Evolutionary conservation across 495 filamentous ascomycete genomes (phyloP), one percentile per base, ranked within the genome.

Genomic region (Hypoxylon trugodes): DNA sequence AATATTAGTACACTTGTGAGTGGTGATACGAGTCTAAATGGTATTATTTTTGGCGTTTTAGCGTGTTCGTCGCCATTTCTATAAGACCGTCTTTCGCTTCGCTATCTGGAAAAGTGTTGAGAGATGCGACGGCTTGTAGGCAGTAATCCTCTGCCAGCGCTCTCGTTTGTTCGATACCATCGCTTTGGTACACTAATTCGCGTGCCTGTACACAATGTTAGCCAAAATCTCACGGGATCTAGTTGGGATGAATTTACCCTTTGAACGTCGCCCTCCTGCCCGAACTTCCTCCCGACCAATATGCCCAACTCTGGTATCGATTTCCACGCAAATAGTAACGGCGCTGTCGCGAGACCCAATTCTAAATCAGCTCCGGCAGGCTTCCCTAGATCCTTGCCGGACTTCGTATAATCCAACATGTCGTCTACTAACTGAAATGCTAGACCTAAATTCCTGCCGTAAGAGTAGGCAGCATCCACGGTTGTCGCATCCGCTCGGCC

Each of bases 401-500:
- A 90, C 40, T 93, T 84, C 0, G 95, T 97, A 72, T 97, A 98
- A 77, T 98, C 95, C 66, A 98, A 81, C 90, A 98, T 90, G 72
- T 98, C 95, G 66, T 98, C 95, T 8, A 98, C 93, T n/a, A 98
- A 80, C 80, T 98, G 95, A 78, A 98, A 98, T 1, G 95, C 95
- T 49, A 98, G 73, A 0, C 95, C 95, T 46, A 98, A 76, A 65
- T 98, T 97, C 76, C 87, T 90, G 26, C 95, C 95, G 72, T 97
- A 98, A 12, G 81, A 63, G 69, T 98, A 98, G 0, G 96, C 91
- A 1, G 95, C 89, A 63, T 98, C 92, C 1, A 97, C 90, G 12
- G 93, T 90, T 65, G 89, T 85, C 1, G 85, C 83, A 12, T 92
- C 85, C 19, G 87, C 84, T 19, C 89, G 83, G 18, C 96, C 93